phyloP scores from a whole-genome alignment of 1,139 yeast species.

The Lodderomyces orthopsilosis region DNA sequence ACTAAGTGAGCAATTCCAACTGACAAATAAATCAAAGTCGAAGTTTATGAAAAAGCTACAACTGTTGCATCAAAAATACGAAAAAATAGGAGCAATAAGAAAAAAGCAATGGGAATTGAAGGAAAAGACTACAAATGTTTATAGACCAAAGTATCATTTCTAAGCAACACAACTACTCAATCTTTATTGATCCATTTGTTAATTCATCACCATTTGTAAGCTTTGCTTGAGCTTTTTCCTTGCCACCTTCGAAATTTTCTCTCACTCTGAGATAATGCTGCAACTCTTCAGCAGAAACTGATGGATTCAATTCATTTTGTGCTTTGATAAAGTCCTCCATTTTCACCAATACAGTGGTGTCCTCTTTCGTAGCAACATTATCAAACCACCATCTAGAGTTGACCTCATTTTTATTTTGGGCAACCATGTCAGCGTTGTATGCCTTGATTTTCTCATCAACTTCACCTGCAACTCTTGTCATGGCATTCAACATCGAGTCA shows the following conservation, averaged over 20 bases:
- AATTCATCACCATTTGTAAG: conserved; percentile 3
- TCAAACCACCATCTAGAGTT: conserved; percentile 92
- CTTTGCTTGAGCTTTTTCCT: conserved; percentile 27
- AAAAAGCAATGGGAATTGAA: conserved; percentile 8
- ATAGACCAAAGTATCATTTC: conserved; percentile 10
- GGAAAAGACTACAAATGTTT: conserved; percentile 9
- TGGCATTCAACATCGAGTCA: conserved; percentile 92
- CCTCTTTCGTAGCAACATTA: conserved; percentile 65
- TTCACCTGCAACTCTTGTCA: conserved; percentile 80
- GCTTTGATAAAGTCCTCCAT: conserved; percentile 77
- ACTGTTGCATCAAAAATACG: conserved; percentile 6
- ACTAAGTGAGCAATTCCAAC: conserved; percentile 2
- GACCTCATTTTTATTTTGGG: conserved; percentile 36
- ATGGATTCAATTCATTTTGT: conserved; percentile 67
- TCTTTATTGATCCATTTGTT: background rate
- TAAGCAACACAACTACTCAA: background rate
- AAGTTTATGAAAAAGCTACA: background rate
- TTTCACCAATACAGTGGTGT: conserved; percentile 65
- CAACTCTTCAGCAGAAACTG: conserved; percentile 86
- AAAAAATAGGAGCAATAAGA: conserved; percentile 9
- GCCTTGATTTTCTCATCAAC: conserved; percentile 64
- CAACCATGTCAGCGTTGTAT: conserved; percentile 40
- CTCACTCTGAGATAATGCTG: conserved; percentile 76
- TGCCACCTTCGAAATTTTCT: conserved; percentile 68
- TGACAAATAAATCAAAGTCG: background rate